Evolutionary conservation across 2,329 filamentous ascomycete species (phyloP).

Genomic region (Aspergillus piperis): DNA sequence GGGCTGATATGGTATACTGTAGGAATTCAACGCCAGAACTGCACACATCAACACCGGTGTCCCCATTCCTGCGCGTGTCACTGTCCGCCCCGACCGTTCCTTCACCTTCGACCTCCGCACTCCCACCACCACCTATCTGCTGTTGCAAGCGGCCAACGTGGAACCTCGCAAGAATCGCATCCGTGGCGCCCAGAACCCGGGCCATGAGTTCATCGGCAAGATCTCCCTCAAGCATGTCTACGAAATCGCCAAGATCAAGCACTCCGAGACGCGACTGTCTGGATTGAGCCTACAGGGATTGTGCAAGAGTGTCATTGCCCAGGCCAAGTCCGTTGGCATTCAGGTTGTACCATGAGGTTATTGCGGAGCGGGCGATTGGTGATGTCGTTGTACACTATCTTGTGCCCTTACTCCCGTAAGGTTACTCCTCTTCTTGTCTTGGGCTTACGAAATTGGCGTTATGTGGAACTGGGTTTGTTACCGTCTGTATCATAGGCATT

Average conservation of each 20-base stretch:
- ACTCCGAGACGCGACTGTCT: conserved; percentile 71
- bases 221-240: conserved; percentile 94
- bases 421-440: conserved; percentile 15
- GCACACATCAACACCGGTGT: conserved; percentile 79
- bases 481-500: conserved; percentile 29
- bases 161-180: conserved; percentile 71
- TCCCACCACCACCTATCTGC: conserved; percentile 86
- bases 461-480: conserved; percentile 22
- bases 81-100: conserved; percentile 86
- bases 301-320: conserved; percentile 72
- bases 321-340: conserved; percentile 75
- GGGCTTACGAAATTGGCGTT: conserved; percentile 29
- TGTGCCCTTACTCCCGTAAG: conserved; percentile 16
- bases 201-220: conserved; percentile 75
- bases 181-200: conserved; percentile 72
- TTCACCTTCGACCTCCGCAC: conserved; percentile 94
- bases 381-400: conserved; percentile 15
- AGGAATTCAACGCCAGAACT: conserved; percentile 98
- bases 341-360: conserved; percentile 62
- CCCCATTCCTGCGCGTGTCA: conserved; percentile 86
- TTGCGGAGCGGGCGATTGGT: conserved; percentile 3
- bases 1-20: conserved; percentile 12
- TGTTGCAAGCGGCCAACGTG: conserved; percentile 80
- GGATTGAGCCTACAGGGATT: conserved; percentile 70
- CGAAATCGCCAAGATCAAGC: conserved; percentile 97